Evolutionary conservation across 2,329 filamentous ascomycete species (phyloP), one percentile per base, ranked within the genome.

Genomic region (Torrubiellomyces zombiae): DNA sequence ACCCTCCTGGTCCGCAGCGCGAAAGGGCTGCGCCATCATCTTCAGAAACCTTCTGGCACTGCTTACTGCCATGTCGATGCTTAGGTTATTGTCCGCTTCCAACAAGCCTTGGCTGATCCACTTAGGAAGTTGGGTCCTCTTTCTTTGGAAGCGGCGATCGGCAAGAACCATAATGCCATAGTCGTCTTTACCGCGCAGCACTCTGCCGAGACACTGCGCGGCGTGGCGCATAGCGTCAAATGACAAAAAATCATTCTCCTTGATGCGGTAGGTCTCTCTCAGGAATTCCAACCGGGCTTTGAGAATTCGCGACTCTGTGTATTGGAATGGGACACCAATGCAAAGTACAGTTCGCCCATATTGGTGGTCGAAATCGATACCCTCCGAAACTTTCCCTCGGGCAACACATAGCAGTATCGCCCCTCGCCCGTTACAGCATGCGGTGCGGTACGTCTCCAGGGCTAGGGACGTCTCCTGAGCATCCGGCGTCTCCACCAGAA

Each of bases 151-250:
- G 11, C 89, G 72, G 20, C 81, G 75, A 48, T 98, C 89, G 3
- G 91, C 89, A 15, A 98, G 63, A 4, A 98, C 86, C 89, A 98
- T 98, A 58, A 98, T 81, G n/a, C 89, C 89, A 50, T 98, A 98
- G 51, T 98, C 89, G 45, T 98, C 91, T 50, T 98, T 98, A 14
- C 89, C 89, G 40, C 89, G 67, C 33, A 98, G 59, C 21, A 98
- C 89, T 45, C 89, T 85, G 9, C 89, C 91, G 2, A 98, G 60
- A 43, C 89, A 98, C 47, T 98, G 89, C 1, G 89, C 86, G 9
- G 89, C 89, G 47, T 98, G 89, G n/a, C 89, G 74, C 86, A 98
- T 98, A 13, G 89, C 89, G 45, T 98, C 89, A 60, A 98, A 98
- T 12, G 89, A 95, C 7, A 98, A 56, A 45, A 98, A 98, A 45